Conservation (phyloP, 140 eudicot genomes). For the Bidens hawaiensis region DNA sequence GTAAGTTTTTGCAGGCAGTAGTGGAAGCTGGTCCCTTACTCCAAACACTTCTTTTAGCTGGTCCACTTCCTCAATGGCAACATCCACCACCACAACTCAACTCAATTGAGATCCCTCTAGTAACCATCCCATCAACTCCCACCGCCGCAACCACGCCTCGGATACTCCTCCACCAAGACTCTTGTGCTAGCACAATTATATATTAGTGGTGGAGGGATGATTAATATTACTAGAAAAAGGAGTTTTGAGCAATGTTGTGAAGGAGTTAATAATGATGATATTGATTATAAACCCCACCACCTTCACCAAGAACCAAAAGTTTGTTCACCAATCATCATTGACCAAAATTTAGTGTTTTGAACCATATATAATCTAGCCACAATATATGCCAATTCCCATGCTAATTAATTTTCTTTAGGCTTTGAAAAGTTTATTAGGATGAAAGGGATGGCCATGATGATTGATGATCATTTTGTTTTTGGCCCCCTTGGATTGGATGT, state of each 20-base stretch:
- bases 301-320: slow-evolving; percentile 61
- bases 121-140: slow-evolving; percentile 49
- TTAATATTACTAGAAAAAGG: slow-evolving; percentile 41
- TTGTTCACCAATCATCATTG: slow-evolving; percentile 79
- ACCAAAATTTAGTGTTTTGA: slow-evolving; percentile 51
- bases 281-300: slow-evolving; percentile 27
- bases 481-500: slow-evolving; percentile 30
- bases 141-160: slow-evolving; percentile 23
- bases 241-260: slow-evolving; percentile 32
- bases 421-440: slow-evolving; percentile 35
- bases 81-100: slow-evolving; percentile 89
- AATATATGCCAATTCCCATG: slow-evolving; percentile 31
- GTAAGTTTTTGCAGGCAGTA: slow-evolving; percentile 79
- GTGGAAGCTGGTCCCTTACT: slow-evolving; percentile 90
- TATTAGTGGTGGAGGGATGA: slow-evolving; percentile 24
- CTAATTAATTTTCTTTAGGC: slow-evolving; percentile 20
- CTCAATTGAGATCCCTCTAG: slow-evolving; percentile 84
- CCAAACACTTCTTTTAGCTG: slow-evolving; percentile 81
- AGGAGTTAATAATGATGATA: slow-evolving; percentile 28
- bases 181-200: slow-evolving; percentile 36
- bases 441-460: slow-evolving; percentile 37
- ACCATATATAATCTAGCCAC: slow-evolving; percentile 34
- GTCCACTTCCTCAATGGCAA: slow-evolving; percentile 96
- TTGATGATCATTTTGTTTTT: slow-evolving; percentile 14
- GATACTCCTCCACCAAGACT: slow-evolving; percentile 42